Evolutionary conservation across 164 flowering plant genomes (phyloP).

Genomic region (Vitis rupestris): DNA sequence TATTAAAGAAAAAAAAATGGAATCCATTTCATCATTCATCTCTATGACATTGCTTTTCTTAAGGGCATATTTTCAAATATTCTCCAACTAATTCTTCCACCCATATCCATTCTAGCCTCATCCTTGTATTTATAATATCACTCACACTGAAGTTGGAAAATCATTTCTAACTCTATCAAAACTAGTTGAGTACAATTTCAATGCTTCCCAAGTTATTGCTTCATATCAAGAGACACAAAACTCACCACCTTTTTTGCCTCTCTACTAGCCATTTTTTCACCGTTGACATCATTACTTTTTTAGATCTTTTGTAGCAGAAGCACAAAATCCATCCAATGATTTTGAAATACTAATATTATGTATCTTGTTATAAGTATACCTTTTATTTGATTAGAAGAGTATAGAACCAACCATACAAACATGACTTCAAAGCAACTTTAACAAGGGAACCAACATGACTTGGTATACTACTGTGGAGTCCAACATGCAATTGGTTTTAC

Average conservation of each 20-base stretch:
- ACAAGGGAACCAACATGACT: neutral
- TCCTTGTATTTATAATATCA: too few species aligned
- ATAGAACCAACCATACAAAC: neutral
- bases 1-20: neutral
- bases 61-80: neutral
- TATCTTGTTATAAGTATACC: neutral
- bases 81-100: too few species aligned
- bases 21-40: neutral
- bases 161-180: neutral
- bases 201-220: neutral
- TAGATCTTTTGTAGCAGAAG: neutral
- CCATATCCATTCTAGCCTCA: too few species aligned
- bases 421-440: neutral
- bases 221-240: neutral
- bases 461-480: neutral
- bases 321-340: neutral
- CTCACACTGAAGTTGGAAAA: neutral
- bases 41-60: neutral
- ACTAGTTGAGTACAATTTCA: neutral
- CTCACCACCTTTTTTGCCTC: too few species aligned
- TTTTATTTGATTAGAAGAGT: neutral
- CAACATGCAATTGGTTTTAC: neutral
- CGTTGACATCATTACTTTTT: neutral
- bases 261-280: neutral
- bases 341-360: neutral